Percentiles rank a stretch among this genome's conserved stretches.
These are phyloP conservation scores for Suhomyces coccinellae DNA, from an alignment of 1,139 yeast species.

Conservation along the genomic window DNA sequence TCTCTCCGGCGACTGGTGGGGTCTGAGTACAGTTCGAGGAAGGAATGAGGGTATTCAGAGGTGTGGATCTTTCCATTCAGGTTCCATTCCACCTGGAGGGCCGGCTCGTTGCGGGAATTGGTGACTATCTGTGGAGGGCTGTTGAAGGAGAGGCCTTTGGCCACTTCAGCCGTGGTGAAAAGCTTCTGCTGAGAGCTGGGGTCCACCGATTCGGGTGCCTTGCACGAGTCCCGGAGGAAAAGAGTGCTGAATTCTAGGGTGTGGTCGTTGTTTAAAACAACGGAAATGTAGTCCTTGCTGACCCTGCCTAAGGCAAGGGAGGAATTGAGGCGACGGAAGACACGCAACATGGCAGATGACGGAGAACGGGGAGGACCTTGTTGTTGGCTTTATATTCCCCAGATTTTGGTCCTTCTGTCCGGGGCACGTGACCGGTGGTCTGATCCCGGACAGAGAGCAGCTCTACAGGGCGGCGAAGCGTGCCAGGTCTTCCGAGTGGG, in stretches of 20 bases:
- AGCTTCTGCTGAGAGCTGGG: constrained; percentile 59
- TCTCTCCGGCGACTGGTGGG: constrained; percentile 31
- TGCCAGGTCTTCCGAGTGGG: too few relatives aligned
- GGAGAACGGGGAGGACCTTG: background rate
- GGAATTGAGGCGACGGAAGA: constrained; percentile 9
- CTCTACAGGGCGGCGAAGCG: background rate
- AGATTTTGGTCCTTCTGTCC: background rate
- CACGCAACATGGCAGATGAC: constrained; percentile 2
- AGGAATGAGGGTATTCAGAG: constrained; percentile 47
- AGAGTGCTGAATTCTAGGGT: constrained; percentile 50
- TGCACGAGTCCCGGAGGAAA: constrained; percentile 68
- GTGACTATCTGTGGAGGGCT: constrained; percentile 31
- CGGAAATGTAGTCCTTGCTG: constrained; percentile 23
- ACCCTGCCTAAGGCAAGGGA: constrained; percentile 13
- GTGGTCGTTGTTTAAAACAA: constrained; percentile 22
- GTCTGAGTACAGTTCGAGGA: constrained; percentile 48
- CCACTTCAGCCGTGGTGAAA: constrained; percentile 60
- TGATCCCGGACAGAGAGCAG: background rate
- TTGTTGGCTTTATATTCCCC: constrained; percentile 1
- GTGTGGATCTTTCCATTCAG: constrained; percentile 39
- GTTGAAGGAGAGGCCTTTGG: constrained; percentile 24
- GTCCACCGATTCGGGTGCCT: constrained; percentile 52
- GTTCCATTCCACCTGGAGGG: constrained; percentile 54
- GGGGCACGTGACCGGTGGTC: constrained; percentile 4
- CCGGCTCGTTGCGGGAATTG: constrained; percentile 20